phyloP scores from a whole-genome alignment of 306 rosid species.

The Prosopis cineraria region DNA sequence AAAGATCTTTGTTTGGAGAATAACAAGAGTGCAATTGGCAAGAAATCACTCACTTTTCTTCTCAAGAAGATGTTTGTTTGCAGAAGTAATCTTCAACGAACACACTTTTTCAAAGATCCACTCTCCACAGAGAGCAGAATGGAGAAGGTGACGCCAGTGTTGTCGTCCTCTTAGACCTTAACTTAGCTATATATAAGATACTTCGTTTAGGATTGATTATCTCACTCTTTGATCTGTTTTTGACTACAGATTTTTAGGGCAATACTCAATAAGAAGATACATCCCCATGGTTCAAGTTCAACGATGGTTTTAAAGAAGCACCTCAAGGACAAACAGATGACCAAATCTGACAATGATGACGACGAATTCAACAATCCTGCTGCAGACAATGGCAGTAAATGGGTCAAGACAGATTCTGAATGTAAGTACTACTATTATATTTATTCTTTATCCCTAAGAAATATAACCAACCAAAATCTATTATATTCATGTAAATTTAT shows the following conservation, averaged over 20 bases:
- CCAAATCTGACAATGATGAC: conserved; percentile 28
- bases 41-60: conserved; percentile 63
- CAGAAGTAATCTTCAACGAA: conserved; percentile 46
- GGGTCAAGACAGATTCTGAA: conserved; percentile 85
- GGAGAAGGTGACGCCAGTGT: conserved; percentile 59
- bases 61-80: conserved; percentile 71
- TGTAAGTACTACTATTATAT: conserved; percentile 71
- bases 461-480: background rate
- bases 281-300: conserved; percentile 60
- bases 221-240: conserved; percentile 15
- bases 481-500: background rate
- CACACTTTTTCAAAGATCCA: conserved; percentile 52
- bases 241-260: conserved; percentile 61
- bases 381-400: conserved; percentile 54
- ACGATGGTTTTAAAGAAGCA: conserved; percentile 47
- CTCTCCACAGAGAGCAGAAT: conserved; percentile 53
- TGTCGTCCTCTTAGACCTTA: background rate
- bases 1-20: conserved; percentile 48
- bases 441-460: background rate
- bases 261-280: conserved; percentile 67
- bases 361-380: conserved; percentile 34
- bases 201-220: background rate
- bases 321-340: conserved; percentile 42
- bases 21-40: conserved; percentile 45
- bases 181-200: background rate